These are phyloP conservation scores for Globisporangium cederbergense DNA, from an alignment of 352 stramenopile genomes.

Conservation along the genomic window DNA sequence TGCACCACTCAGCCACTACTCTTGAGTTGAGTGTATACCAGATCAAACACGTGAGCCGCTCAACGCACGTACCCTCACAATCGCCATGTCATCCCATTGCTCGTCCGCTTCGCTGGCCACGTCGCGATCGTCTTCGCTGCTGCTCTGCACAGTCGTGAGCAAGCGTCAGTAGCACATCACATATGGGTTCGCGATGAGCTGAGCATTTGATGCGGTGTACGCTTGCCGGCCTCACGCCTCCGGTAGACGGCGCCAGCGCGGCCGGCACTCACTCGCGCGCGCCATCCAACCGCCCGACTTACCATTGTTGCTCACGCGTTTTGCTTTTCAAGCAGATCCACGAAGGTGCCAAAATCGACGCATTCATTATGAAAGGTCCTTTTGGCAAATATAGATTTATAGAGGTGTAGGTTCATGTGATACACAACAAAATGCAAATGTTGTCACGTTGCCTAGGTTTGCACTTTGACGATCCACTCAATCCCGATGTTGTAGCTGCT, in stretches of 20 bases:
- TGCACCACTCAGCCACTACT: neutral
- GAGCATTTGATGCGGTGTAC: neutral
- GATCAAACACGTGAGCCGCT: neutral
- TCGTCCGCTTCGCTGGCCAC: conserved; percentile 31
- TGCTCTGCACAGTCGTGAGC: conserved; percentile 27
- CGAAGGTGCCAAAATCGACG: no score
- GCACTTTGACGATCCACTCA: no score
- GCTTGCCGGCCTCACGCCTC: neutral
- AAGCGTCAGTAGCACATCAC: neutral
- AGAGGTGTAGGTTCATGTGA: no score
- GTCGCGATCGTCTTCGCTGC: conserved; percentile 35
- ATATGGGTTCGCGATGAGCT: no score
- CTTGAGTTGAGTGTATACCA: neutral
- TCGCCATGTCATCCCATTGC: conserved; percentile 82
- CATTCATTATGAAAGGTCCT: neutral
- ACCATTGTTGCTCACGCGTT: neutral
- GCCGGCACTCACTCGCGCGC: no score
- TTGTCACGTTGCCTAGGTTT: no score
- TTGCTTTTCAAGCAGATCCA: neutral
- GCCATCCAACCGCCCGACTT: neutral
- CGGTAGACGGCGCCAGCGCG: neutral
- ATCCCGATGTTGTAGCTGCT: no score
- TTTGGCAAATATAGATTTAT: no score
- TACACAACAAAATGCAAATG: no score
- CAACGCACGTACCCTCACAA: conserved; percentile 49